A percentile compares a stretch with the other conserved stretches of the same genome.
phyloP scores from a whole-genome alignment of 2,329 filamentous ascomycete genomes.

The Gaeumannomyces sp. region DNA sequence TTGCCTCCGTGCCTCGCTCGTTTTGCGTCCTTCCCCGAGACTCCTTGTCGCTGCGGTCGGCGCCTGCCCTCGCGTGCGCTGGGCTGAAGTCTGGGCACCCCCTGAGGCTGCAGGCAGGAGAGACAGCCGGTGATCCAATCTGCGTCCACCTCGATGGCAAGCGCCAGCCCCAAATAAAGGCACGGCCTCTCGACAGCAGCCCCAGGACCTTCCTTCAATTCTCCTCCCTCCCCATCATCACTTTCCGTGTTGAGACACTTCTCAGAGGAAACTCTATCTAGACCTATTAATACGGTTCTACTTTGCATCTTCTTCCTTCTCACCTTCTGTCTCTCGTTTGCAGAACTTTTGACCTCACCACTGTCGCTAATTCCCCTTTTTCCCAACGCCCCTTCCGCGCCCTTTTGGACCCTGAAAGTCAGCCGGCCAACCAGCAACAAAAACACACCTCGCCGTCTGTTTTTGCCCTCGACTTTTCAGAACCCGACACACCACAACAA shows the following conservation, averaged over 20 bases:
- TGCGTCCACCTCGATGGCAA: background rate
- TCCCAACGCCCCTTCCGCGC: background rate
- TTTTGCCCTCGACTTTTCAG: background rate
- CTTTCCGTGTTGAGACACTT: background rate
- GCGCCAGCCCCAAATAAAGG: background rate
- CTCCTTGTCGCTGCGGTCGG: no score
- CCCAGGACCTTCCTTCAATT: background rate
- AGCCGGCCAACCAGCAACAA: background rate
- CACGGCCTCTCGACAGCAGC: background rate
- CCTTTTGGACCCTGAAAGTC: background rate
- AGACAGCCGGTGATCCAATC: background rate
- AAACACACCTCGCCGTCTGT: background rate
- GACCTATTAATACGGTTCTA: background rate
- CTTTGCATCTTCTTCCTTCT: background rate
- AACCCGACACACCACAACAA: background rate
- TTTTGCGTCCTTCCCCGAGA: background rate
- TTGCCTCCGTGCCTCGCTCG: background rate
- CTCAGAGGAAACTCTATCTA: background rate
- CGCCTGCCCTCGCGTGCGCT: background rate
- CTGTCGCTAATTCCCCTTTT: constrained; percentile 2
- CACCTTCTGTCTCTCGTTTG: constrained; percentile 7
- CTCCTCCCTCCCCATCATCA: background rate
- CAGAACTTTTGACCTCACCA: background rate
- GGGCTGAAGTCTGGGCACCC: constrained; percentile 1
- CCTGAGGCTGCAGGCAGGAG: background rate